Evolutionary conservation across 768 basidiomycete genomes (phyloP).

Genomic region (Phaeotremella fagi): DNA sequence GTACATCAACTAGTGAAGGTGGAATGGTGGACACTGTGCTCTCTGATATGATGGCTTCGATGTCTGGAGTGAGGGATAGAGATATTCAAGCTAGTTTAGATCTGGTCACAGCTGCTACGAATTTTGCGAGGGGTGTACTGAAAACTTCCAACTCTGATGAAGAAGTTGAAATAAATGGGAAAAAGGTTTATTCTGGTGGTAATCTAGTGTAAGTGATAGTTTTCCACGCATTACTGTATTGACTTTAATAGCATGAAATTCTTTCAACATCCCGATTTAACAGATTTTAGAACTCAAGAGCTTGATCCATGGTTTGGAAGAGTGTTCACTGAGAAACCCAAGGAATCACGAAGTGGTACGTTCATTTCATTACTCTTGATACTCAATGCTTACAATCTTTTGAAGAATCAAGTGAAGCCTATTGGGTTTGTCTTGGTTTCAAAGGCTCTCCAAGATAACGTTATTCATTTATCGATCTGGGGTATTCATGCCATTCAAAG

Average conservation of each 20-base stretch:
- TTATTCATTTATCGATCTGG: too few relatives aligned
- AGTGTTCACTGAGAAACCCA: conserved; percentile 71
- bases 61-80: conserved; percentile 62
- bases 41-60: conserved; percentile 85
- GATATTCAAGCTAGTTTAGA: conserved; percentile 68
- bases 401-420: conserved; percentile 70
- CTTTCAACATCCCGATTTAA: conserved; percentile 68
- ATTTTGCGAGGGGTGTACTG: conserved; percentile 58
- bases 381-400: background rate
- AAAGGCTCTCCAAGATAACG: conserved; percentile 24
- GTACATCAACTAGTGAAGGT: background rate
- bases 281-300: conserved; percentile 59
- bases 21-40: conserved; percentile 70
- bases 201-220: conserved; percentile 39
- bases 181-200: conserved; percentile 31
- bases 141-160: conserved; percentile 53
- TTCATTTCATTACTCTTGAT: background rate
- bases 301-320: conserved; percentile 63
- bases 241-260: conserved; percentile 65
- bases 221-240: background rate
- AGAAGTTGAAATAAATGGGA: conserved; percentile 4
- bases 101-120: conserved; percentile 68
- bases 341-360: conserved; percentile 61
- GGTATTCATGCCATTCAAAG: too few relatives aligned
- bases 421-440: conserved; percentile 77